phyloP scores from a whole-genome alignment of 1,139 yeast genomes.

The Candida anutae region DNA sequence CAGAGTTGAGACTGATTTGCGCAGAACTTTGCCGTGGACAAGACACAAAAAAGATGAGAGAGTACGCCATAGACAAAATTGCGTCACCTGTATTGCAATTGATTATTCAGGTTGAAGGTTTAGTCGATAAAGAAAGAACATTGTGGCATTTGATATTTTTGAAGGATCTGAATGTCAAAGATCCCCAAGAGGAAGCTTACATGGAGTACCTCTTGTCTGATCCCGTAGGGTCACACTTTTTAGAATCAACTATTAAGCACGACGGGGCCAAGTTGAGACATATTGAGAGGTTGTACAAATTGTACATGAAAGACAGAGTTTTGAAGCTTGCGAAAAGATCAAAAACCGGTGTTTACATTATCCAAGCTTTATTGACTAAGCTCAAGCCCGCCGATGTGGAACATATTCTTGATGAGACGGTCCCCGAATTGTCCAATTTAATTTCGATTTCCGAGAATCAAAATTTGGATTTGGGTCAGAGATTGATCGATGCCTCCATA shows the following conservation, averaged over 20 bases:
- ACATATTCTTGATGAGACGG: constrained; percentile 57
- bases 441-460: constrained; percentile 45
- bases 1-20: constrained; percentile 44
- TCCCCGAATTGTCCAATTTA: constrained; percentile 58
- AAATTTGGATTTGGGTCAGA: constrained; percentile 63
- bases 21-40: constrained; percentile 30
- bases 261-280: constrained; percentile 59
- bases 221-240: constrained; percentile 85
- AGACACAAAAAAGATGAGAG: constrained; percentile 49
- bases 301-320: constrained; percentile 69
- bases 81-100: constrained; percentile 88
- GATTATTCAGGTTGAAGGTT: constrained; percentile 74
- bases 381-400: constrained; percentile 53
- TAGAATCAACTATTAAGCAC: constrained; percentile 59
- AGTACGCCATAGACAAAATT: constrained; percentile 66
- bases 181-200: constrained; percentile 67
- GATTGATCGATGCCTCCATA: constrained; percentile 62
- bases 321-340: constrained; percentile 70
- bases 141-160: constrained; percentile 54
- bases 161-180: constrained; percentile 37
- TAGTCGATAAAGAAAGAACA: constrained; percentile 61
- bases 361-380: constrained; percentile 59
- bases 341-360: constrained; percentile 75
- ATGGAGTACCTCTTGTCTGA: constrained; percentile 81
- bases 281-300: constrained; percentile 59